Conservation (phyloP, 1,139 yeast species). For the Wickerhamomyces sp. region DNA sequence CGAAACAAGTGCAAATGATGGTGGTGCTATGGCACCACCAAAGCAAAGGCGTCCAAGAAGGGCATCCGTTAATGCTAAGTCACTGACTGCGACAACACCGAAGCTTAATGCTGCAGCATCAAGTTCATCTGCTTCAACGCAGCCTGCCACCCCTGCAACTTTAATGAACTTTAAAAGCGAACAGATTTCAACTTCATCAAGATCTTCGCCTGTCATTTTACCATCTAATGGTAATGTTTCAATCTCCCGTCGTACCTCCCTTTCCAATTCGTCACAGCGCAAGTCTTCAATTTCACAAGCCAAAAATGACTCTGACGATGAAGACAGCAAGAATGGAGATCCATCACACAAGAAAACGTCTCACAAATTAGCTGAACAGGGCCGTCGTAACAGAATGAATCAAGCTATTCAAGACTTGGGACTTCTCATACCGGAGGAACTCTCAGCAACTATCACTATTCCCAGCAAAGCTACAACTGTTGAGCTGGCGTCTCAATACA, state of each 20-base stretch:
- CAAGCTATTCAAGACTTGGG: conserved; percentile 75
- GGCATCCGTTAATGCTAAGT: conserved; percentile 3
- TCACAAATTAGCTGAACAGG: conserved; percentile 95
- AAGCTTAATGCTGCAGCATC: conserved; percentile 9
- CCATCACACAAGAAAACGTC: conserved; percentile 54
- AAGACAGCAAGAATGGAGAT: conserved; percentile 21
- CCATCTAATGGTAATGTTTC: conserved; percentile 13
- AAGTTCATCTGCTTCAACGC: conserved; percentile 2
- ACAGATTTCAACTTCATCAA: conserved; percentile 2
- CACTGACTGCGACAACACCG: conserved; percentile 10
- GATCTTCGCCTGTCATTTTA: conserved; percentile 16
- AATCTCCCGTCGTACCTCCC: conserved; percentile 12
- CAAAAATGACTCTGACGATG: conserved; percentile 2
- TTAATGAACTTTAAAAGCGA: conserved; percentile 33
- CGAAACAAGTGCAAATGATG: conserved; percentile 4
- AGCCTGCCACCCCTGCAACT: conserved; percentile 36
- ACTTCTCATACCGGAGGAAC: conserved; percentile 55
- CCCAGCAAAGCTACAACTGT: conserved; percentile 94
- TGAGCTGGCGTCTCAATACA: conserved; percentile 76
- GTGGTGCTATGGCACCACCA: conserved; percentile 21
- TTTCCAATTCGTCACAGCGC: conserved; percentile 3
- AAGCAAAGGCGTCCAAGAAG: conserved; percentile 9
- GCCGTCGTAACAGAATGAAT: conserved; percentile 89
- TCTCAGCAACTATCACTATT: conserved; percentile 52
- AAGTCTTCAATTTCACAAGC: conserved; percentile 6